Base-by-base conservation (phyloP, 805 yeast species). In the Hanseniaspora thailandica region DNA sequence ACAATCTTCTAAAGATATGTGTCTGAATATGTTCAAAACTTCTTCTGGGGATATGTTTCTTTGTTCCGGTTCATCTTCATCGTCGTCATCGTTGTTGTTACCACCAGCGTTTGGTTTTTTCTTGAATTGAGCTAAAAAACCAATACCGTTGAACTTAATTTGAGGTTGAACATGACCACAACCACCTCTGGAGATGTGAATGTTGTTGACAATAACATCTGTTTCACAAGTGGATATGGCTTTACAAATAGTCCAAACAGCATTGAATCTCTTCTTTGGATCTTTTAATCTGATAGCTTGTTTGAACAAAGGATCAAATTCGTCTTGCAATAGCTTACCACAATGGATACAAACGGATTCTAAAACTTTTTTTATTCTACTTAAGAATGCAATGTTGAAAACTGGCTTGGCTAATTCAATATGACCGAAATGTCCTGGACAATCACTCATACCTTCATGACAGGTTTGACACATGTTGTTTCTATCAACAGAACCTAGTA, bases 371-470 rank as follows among this genome's bases (percentile, higher is more conserved):
- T 93, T 93, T 63, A 93, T 90, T 66, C 86, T 90, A 46, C 94
- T 78, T 63, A 93, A 81, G 69, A 87, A 93, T 45, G 96, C 98
- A 67, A 93, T 87, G 69, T 93, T 98, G 71, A 93, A 93, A 36
- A 93, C 99, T 13, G 99, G 98, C 67, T 90, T 93, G 34, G 98
- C 97, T 59, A 93, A 76, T 67, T 93, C 99, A 57, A 93, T 93
- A 66, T 93, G 99, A 60, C 99, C 99, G 70, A 93, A 93, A 72
- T 93, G 99, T 56, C 99, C 99, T 0, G 97, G 97, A 71, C 99
- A 93, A 68, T 93, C 97, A 56, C 90, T 86, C 97, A 93, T 93
- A 62, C 90, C 96, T 69, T 93, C 99, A 63, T 96, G 95, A 76
- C 99, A 93, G 23, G 99, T 93, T 74, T 90, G 97, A 76, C 99